Evolutionary conservation across 768 basidiomycete genomes (phyloP).

Genomic region (Pisolithus tinctorius): DNA sequence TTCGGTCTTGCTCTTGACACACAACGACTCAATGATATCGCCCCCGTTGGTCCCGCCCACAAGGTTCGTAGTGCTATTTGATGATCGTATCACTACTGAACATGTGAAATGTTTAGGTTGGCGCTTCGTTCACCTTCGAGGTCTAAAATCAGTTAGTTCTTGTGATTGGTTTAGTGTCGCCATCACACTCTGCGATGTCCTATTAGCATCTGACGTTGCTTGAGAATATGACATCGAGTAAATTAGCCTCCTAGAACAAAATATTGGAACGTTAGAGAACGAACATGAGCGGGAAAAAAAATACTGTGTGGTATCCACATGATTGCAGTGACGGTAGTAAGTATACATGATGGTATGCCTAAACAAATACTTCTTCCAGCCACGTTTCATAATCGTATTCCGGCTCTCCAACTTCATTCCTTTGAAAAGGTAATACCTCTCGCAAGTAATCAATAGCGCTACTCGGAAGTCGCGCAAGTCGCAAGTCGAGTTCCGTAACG

Average conservation of each 20-base stretch:
- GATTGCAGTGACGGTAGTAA: background rate
- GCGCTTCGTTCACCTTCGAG: constrained; percentile 70
- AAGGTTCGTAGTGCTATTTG: constrained; percentile 40
- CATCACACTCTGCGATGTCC: background rate
- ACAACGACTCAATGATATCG: constrained; percentile 75
- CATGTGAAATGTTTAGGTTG: constrained; percentile 39
- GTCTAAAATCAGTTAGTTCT: constrained; percentile 36
- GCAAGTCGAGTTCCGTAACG: constrained; percentile 90
- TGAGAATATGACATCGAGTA: too few relatives aligned
- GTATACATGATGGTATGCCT: constrained; percentile 10
- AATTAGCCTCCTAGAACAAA: background rate
- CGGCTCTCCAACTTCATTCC: constrained; percentile 50
- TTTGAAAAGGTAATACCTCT: constrained; percentile 65
- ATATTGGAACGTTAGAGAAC: too few relatives aligned
- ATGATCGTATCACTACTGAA: background rate
- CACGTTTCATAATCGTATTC: constrained; percentile 81
- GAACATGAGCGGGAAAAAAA: too few relatives aligned
- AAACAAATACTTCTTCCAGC: constrained; percentile 73
- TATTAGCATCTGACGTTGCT: too few relatives aligned
- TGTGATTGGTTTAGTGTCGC: constrained; percentile 9
- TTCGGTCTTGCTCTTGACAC: constrained; percentile 97
- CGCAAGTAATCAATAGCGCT: constrained; percentile 75
- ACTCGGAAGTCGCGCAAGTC: constrained; percentile 71
- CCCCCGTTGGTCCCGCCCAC: constrained; percentile 63
- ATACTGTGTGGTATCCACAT: too few relatives aligned